Conservation (phyloP, 352 stramenopile genomes). For the Saprolegnia parasitica region DNA sequence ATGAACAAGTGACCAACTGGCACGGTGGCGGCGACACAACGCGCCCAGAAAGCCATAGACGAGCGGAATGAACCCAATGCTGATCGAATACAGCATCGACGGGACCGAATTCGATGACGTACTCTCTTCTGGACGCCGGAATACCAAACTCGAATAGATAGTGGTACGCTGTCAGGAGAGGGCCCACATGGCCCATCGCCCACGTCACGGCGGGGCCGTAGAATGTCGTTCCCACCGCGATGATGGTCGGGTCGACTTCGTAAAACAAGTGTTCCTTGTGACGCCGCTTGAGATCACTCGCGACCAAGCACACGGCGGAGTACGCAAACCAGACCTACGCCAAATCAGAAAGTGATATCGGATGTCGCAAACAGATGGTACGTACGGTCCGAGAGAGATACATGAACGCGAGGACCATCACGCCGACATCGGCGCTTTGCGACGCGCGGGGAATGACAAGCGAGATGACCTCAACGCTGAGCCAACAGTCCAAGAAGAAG, state of each 20-base stretch:
- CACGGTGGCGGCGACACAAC: no score
- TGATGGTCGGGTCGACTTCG: neutral
- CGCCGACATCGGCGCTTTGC: neutral
- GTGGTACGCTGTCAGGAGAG: neutral
- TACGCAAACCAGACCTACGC: slow-evolving; percentile 15
- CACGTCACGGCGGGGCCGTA: no score
- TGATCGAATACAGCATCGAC: neutral
- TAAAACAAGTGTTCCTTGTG: neutral
- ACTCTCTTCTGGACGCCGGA: neutral
- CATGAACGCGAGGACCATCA: slow-evolving; percentile 2
- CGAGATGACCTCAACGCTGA: neutral
- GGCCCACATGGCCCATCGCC: neutral
- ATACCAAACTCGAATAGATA: neutral
- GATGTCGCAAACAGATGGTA: neutral
- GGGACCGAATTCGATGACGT: neutral
- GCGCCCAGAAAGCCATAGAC: slow-evolving; percentile 5
- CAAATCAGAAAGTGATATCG: neutral
- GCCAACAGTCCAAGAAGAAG: neutral
- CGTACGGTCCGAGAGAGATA: slow-evolving; percentile 16
- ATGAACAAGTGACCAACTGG: no score
- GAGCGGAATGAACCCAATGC: neutral
- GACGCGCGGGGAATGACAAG: neutral
- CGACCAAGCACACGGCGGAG: neutral
- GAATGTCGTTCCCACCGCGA: no score
- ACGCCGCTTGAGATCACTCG: neutral